Conservation (phyloP, 108 stramenopile genomes). For the Seminavis robusta region DNA sequence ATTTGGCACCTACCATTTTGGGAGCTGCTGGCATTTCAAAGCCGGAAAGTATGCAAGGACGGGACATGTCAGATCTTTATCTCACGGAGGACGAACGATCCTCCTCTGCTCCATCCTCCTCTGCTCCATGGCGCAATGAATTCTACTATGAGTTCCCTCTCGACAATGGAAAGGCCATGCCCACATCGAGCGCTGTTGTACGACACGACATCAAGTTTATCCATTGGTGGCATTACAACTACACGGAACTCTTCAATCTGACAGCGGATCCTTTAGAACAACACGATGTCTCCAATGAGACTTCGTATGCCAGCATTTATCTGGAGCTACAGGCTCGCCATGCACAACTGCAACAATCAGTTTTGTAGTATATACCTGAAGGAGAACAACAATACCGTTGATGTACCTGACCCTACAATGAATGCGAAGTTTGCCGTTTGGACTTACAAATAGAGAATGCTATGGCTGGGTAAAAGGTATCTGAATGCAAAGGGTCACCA, state of each 20-base stretch:
- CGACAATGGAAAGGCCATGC: slow-evolving; percentile 25
- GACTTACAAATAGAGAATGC: too few species aligned
- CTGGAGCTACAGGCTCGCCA: too few species aligned
- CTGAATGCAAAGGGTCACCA: too few species aligned
- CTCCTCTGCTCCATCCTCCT: background rate
- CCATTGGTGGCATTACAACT: slow-evolving; percentile 45
- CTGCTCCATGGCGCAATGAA: slow-evolving; percentile 43
- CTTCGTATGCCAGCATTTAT: too few species aligned
- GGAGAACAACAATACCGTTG: too few species aligned
- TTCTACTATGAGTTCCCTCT: slow-evolving; percentile 64
- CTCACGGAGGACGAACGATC: slow-evolving; percentile 11
- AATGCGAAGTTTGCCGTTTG: too few species aligned
- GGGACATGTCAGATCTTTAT: slow-evolving; percentile 64
- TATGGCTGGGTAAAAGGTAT: too few species aligned
- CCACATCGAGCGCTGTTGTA: slow-evolving; percentile 45
- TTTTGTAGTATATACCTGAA: too few species aligned
- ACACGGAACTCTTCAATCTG: slow-evolving; percentile 56
- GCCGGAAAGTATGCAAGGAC: slow-evolving; percentile 58
- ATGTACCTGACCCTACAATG: too few species aligned
- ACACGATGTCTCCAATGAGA: slow-evolving; percentile 34
- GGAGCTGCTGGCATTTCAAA: slow-evolving; percentile 51
- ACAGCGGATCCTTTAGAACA: slow-evolving; percentile 48
- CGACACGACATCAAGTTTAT: slow-evolving; percentile 62
- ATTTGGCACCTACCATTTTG: slow-evolving; percentile 63
- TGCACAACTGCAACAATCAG: too few species aligned